phyloP scores from a whole-genome alignment of 1,284 basidiomycete species.

The Xanthoconium separans region DNA sequence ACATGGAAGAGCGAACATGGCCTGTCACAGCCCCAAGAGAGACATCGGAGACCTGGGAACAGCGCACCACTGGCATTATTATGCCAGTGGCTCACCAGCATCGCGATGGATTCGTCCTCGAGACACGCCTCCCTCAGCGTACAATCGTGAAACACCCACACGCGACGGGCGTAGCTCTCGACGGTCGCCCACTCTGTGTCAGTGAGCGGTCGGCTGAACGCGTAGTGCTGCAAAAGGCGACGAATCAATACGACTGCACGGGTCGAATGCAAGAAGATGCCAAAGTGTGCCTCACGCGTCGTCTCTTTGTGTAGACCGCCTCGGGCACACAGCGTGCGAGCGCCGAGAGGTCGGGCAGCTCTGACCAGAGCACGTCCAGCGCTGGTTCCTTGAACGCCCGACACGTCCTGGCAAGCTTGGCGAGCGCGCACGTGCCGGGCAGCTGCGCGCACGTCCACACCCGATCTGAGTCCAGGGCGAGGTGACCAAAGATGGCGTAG shows the following conservation, averaged over 20 bases:
- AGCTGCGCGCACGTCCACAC: not conserved
- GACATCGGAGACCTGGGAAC: not conserved
- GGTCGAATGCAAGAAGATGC: too few relatives aligned
- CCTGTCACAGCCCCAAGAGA: not conserved
- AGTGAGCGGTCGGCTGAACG: not conserved
- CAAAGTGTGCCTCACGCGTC: not conserved
- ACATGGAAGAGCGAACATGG: not conserved
- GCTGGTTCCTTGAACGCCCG: conserved; percentile 9
- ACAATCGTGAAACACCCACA: not conserved
- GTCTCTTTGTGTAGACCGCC: not conserved
- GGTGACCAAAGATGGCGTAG: conserved; percentile 1
- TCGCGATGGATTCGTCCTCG: not conserved
- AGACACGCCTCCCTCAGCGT: not conserved
- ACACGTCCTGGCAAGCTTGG: conserved; percentile 3
- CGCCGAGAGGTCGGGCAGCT: not conserved
- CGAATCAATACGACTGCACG: not conserved
- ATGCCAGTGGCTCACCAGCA: not conserved
- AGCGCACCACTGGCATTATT: not conserved
- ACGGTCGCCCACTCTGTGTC: not conserved
- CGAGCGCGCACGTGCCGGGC: not conserved
- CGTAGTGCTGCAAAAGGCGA: not conserved
- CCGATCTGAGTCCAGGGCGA: not conserved
- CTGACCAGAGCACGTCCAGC: conserved; percentile 8
- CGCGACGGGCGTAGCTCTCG: not conserved
- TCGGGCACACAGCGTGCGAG: conserved; percentile 1